Percentiles rank a stretch among this genome's conserved stretches.
Conservation (phyloP, 495 filamentous ascomycete genomes). For the Pseudotulostoma volvatum region DNA sequence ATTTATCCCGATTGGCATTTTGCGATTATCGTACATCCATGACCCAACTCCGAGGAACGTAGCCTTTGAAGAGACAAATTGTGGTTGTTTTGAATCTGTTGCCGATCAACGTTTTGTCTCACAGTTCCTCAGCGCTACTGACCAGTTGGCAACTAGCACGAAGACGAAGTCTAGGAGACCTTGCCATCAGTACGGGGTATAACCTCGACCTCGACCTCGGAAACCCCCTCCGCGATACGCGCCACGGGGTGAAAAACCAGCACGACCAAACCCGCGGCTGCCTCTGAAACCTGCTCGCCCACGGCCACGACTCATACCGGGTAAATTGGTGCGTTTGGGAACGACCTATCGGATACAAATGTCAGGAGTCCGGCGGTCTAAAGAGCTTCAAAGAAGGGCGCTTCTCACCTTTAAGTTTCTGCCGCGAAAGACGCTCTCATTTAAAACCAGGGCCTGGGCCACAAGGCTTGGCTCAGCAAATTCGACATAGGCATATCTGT, state of each 20-base stretch:
- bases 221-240: constrained; percentile 73
- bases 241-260: constrained; percentile 49
- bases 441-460: constrained; percentile 81
- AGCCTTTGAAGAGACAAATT: constrained; percentile 6
- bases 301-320: constrained; percentile 75
- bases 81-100: constrained; percentile 4
- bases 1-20: constrained; percentile 9
- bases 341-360: constrained; percentile 46
- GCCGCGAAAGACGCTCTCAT: constrained; percentile 92
- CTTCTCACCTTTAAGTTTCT: constrained; percentile 76
- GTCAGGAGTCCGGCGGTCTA: no score
- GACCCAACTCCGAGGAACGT: constrained; percentile 21
- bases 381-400: constrained; percentile 2
- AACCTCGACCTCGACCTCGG: constrained; percentile 52
- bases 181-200: constrained; percentile 52
- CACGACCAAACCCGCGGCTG: constrained; percentile 44
- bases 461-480: constrained; percentile 92
- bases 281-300: constrained; percentile 54
- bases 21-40: constrained; percentile 21
- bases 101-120: constrained; percentile 1
- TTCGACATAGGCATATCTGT: constrained; percentile 96
- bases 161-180: not conserved
- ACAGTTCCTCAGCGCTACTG: not conserved
- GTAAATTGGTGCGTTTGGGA: constrained; percentile 93
- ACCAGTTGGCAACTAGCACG: not conserved